Evolutionary conservation across 148 eudicot genomes (phyloP), one percentile per base, ranked within the genome.

Genomic region (Diospyros lotus): DNA sequence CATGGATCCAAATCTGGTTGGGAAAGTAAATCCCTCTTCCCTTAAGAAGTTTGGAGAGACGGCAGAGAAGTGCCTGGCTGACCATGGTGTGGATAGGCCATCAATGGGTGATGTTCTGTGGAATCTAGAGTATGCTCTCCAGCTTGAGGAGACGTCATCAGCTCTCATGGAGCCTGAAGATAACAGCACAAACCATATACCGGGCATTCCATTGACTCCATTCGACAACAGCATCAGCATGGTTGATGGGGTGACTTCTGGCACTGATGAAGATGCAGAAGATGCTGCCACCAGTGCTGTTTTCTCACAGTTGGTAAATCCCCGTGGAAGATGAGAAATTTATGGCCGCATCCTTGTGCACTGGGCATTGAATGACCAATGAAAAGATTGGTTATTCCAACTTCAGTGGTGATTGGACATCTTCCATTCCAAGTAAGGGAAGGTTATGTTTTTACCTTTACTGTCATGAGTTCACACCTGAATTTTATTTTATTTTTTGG

Each of bases 41-140:
- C 82, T 95, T 46, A 95, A 85, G 85, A 95, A 95, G 80, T 92
- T 81, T 42, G 97, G 98, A 40, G 97, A 95, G 80, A 95, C 97
- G 1, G 97, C 96, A 0, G 97, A 95, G 82, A 95, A 95, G 79
- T 92, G 98, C 73, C 72, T 92, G 83, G 96, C 94, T 0, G 98
- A 95, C 70, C 69, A 95, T 58, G 98, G 98, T 4, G 94, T 86
- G n/a, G 98, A 92, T 70, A 87, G 98, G 82, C 98, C 98, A 5
- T 90, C 96, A 2, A 95, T 95, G 98, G 98, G 98, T 48, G 98
- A 95, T 78, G 91, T 92, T 39, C 76, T 95, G 71, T 95, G 98
- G 98, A 95, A 92, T 70, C 83, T 95, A 58, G 97, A 95, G 74
- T 95, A 95, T 77, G 94, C 98, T 46, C 91, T 95, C 75, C 97